phyloP scores from a whole-genome alignment of 768 basidiomycete species.

The Suillus occidentalis region DNA sequence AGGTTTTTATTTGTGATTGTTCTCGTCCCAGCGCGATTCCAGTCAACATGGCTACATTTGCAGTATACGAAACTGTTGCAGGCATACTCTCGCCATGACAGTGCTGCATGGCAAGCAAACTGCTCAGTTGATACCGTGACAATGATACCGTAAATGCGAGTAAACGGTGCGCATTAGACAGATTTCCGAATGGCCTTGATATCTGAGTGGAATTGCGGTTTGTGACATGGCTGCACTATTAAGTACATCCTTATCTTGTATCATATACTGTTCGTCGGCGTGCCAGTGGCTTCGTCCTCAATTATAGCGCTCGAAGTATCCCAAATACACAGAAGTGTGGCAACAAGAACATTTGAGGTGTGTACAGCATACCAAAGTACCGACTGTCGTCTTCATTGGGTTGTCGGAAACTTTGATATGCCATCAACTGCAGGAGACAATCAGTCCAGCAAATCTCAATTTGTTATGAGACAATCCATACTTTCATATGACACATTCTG shows the following conservation, averaged over 20 bases:
- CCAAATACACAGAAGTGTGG: not conserved
- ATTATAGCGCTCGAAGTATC: not conserved
- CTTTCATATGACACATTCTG: not conserved
- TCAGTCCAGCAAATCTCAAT: not conserved
- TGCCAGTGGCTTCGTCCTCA: not conserved
- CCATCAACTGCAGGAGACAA: not conserved
- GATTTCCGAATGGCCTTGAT: not conserved
- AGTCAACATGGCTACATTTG: constrained; percentile 84
- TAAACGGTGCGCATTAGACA: not conserved
- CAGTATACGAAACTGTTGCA: constrained; percentile 65
- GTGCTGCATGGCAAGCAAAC: not conserved
- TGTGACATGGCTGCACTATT: not conserved
- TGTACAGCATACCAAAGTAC: not conserved
- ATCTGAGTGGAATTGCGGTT: not conserved
- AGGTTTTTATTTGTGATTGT: constrained; percentile 7
- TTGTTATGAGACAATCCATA: not conserved
- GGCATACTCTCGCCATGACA: constrained; percentile 31
- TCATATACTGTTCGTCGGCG: not conserved
- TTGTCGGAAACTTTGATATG: not conserved
- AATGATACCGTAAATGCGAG: not conserved
- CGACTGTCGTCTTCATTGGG: not conserved
- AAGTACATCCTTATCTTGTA: not conserved
- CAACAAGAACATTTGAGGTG: not conserved
- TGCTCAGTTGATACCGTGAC: not conserved
- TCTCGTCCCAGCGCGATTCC: constrained; percentile 60